Percentiles rank a stretch among this genome's conserved stretches.
Evolutionary conservation across 768 basidiomycete species (phyloP).

Genomic region (Hygrophoropsis aurantiaca): DNA sequence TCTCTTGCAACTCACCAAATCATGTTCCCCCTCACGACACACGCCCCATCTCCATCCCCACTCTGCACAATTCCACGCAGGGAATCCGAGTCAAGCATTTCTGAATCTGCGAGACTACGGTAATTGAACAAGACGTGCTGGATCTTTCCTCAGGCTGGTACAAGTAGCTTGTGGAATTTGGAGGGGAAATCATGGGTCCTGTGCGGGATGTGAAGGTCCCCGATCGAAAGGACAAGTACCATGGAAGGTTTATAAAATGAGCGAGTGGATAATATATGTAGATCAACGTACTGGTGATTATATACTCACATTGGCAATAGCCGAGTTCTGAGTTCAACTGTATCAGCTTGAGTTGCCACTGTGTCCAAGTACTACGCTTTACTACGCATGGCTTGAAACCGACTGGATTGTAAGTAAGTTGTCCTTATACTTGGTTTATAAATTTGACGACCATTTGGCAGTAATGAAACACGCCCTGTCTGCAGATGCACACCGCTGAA

Average conservation of each 20-base stretch:
- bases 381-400: too few relatives aligned
- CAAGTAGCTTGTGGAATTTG: conserved; percentile 96
- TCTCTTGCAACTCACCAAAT: conserved; percentile 64
- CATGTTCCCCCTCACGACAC: conserved; percentile 91
- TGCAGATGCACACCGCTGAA: conserved; percentile 86
- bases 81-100: conserved; percentile 98
- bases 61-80: conserved; percentile 92
- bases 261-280: too few relatives aligned
- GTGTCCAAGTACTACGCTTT: too few relatives aligned
- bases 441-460: too few relatives aligned
- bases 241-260: conserved; percentile 19
- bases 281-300: too few relatives aligned
- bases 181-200: conserved; percentile 85
- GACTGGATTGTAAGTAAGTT: too few relatives aligned
- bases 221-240: conserved; percentile 93
- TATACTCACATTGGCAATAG: too few relatives aligned
- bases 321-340: too few relatives aligned
- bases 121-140: conserved; percentile 98
- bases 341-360: too few relatives aligned
- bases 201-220: conserved; percentile 96
- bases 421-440: too few relatives aligned
- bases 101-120: conserved; percentile 95
- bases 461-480: conserved; percentile 80
- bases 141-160: conserved; percentile 96
- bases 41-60: too few relatives aligned